Percentiles rank a stretch among this genome's conserved stretches.
phyloP scores from a whole-genome alignment of 2,329 filamentous ascomycete genomes.

The Aspergillus piperis region DNA sequence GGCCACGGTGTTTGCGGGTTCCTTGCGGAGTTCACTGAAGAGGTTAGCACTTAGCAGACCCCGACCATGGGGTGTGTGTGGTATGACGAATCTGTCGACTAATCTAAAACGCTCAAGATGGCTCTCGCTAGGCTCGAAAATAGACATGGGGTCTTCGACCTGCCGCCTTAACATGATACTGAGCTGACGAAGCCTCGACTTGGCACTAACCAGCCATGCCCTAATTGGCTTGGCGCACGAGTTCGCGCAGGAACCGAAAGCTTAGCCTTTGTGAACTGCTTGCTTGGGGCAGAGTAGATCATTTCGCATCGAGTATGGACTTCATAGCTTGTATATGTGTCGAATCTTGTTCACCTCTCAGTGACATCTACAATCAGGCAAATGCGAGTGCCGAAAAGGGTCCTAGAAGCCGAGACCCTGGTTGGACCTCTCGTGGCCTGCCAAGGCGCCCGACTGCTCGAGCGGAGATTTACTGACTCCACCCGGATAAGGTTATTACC shows the following conservation, averaged over 20 bases:
- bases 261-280: background rate
- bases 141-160: background rate
- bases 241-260: background rate
- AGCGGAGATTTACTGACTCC: background rate
- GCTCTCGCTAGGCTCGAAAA: background rate
- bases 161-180: background rate
- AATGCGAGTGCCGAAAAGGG: background rate
- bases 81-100: background rate
- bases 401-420: background rate
- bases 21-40: background rate
- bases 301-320: background rate
- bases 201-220: background rate
- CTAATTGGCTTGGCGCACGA: background rate
- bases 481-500: conserved; percentile 8
- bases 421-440: background rate
- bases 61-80: background rate
- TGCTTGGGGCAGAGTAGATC: background rate
- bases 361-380: background rate
- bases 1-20: background rate
- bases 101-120: background rate
- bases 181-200: conserved; percentile 8
- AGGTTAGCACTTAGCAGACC: background rate
- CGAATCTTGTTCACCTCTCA: background rate
- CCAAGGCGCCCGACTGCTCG: background rate
- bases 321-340: background rate